A percentile compares a stretch with the other conserved stretches of the same genome.
Conservation (phyloP, 2,329 filamentous ascomycete genomes). For the Penicillium sp. region DNA sequence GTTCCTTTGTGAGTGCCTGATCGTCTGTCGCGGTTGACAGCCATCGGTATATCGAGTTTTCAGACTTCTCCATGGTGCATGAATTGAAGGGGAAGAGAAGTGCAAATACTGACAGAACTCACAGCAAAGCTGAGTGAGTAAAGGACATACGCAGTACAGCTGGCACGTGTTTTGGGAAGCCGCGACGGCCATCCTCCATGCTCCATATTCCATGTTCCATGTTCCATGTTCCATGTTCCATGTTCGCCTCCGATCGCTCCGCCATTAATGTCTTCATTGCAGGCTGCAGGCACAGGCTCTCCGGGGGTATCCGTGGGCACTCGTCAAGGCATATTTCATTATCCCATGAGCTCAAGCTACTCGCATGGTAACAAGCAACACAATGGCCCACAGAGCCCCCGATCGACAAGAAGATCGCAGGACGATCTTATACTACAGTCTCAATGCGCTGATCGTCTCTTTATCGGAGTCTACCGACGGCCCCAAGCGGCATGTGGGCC, state of each 20-base stretch:
- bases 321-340: neutral
- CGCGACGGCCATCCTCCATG: neutral
- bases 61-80: neutral
- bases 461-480: conserved; percentile 15
- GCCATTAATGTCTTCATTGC: neutral
- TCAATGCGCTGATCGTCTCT: conserved; percentile 12
- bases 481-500: conserved; percentile 20
- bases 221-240: neutral
- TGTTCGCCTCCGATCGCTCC: neutral
- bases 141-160: neutral
- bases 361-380: neutral
- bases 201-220: neutral
- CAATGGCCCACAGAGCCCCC: neutral
- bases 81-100: neutral
- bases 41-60: conserved; percentile 14
- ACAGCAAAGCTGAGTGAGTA: neutral
- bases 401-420: neutral
- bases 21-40: conserved; percentile 5
- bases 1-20: neutral
- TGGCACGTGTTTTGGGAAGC: neutral
- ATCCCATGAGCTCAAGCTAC: neutral
- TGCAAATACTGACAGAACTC: neutral
- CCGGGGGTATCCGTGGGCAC: neutral
- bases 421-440: neutral
- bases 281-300: neutral